Evolutionary conservation across 208 protist genomes (phyloP).

Genomic region (Leishmania arabica): DNA sequence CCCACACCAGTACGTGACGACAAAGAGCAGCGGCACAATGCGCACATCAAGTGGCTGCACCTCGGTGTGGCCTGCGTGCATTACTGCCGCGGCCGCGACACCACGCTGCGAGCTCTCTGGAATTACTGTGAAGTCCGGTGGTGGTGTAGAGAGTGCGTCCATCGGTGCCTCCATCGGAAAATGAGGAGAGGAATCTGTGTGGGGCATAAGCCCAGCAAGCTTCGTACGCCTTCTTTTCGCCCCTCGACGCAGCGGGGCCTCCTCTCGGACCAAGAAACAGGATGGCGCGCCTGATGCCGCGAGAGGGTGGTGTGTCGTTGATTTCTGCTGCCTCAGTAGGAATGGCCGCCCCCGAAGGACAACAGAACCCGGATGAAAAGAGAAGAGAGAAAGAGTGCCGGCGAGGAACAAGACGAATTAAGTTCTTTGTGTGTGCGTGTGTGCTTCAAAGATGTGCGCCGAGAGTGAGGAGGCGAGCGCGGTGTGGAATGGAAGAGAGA

Average conservation of each 20-base stretch:
- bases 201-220: not conserved
- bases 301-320: not conserved
- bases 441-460: not conserved
- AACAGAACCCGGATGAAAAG: not conserved
- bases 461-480: not conserved
- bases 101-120: not conserved
- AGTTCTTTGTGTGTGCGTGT: not conserved
- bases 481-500: not conserved
- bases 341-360: not conserved
- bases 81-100: not conserved
- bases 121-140: not conserved
- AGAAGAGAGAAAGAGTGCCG: not conserved
- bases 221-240: not conserved
- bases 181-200: not conserved
- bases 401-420: not conserved
- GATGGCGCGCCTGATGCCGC: not conserved
- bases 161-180: not conserved
- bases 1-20: slow-evolving; percentile 25
- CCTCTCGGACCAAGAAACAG: not conserved
- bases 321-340: not conserved
- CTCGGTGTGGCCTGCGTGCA: not conserved
- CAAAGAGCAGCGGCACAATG: slow-evolving; percentile 11
- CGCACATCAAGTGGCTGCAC: slow-evolving; percentile 15
- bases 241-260: not conserved
- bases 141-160: not conserved